Base-by-base conservation (phyloP, 2,329 filamentous ascomycete genomes). In the Pezicula radicicola region DNA sequence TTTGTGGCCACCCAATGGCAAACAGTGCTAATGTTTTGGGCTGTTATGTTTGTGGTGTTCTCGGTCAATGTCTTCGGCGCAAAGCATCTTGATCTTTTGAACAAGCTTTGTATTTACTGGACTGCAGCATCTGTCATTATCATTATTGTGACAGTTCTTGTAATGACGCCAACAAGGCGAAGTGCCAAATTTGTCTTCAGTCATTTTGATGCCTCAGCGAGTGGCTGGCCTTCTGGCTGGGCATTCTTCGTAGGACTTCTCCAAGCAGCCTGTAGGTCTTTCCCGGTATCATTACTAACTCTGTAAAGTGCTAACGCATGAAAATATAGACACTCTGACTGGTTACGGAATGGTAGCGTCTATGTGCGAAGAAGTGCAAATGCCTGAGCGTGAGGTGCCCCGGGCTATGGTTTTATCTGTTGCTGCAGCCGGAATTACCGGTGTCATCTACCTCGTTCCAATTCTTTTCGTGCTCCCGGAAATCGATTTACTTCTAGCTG, bases 381-480 rank as follows among this genome's bases (percentile, higher is more conserved):
- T 81, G 55, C 85, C 86, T 0, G 79, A 84, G 49, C 76, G 81
- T 50, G 84, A 88, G 68, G 85, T 89, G 0, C 86, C 85, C 44
- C 85, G 83, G 63, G 86, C 85, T 48, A 89, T 89, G 60, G 83
- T 88, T 1, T 69, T 88, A 35, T 87, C 84, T 0, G 84, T 89
- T 2, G 81, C 81, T 1, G 84, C 83, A 0, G 85, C 84, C 0
- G 84, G 83, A 28, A 60, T 88, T 40, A 88, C 85, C 0, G 85
- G 85, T 6, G 64, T 87, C 8, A 67, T 84, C 57, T 91, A 88
- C 67, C 68, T 91, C 13, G 80, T 92, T 41, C 87, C 88, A 0
- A 78, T 93, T 56, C 77, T 92, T 25, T 91, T 92, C 66, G 85
- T 91, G 35, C 75, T 92, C 27, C 88, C 88, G 0, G 78, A 87